Percentiles rank a stretch among this genome's conserved stretches.
Evolutionary conservation across 1,284 basidiomycete genomes (phyloP).

Genomic region (Leccinum huronense): DNA sequence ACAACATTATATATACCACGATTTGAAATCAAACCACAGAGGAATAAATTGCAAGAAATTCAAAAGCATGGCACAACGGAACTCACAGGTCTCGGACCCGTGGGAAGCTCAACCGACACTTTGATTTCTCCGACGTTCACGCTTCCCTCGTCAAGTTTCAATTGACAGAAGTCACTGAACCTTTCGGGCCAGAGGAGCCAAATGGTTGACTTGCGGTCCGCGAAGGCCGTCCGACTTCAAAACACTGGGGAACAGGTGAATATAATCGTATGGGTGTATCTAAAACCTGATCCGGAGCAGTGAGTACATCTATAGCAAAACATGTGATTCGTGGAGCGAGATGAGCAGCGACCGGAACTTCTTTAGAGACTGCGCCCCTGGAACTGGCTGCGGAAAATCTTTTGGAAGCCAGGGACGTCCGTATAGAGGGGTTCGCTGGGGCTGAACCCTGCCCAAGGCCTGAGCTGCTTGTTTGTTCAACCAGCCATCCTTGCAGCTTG

Average conservation of each 20-base stretch:
- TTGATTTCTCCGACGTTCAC: too few relatives aligned
- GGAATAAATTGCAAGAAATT: background rate
- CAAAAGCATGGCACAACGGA: background rate
- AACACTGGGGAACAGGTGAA: background rate
- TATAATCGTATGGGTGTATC: background rate
- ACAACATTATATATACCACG: background rate
- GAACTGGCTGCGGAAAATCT: slow-evolving; percentile 27
- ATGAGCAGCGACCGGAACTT: too few relatives aligned
- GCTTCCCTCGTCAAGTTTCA: too few relatives aligned
- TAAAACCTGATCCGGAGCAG: too few relatives aligned
- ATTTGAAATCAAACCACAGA: too few relatives aligned
- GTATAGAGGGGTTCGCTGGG: slow-evolving; percentile 25
- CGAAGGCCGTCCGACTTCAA: background rate
- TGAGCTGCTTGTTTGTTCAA: slow-evolving; percentile 24
- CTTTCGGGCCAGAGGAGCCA: too few relatives aligned
- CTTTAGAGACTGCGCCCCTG: slow-evolving; percentile 27
- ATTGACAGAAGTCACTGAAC: too few relatives aligned
- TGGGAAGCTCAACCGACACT: too few relatives aligned
- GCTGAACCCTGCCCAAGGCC: slow-evolving; percentile 30
- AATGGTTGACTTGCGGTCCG: too few relatives aligned
- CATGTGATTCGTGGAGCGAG: too few relatives aligned
- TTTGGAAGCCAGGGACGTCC: slow-evolving; percentile 30
- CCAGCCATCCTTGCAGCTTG: slow-evolving; percentile 18
- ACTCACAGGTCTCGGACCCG: background rate
- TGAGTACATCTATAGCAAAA: too few relatives aligned